These are phyloP conservation scores for Talaromyces sp. DNA, from an alignment of 2,329 filamentous ascomycete species.

Conservation along the genomic window DNA sequence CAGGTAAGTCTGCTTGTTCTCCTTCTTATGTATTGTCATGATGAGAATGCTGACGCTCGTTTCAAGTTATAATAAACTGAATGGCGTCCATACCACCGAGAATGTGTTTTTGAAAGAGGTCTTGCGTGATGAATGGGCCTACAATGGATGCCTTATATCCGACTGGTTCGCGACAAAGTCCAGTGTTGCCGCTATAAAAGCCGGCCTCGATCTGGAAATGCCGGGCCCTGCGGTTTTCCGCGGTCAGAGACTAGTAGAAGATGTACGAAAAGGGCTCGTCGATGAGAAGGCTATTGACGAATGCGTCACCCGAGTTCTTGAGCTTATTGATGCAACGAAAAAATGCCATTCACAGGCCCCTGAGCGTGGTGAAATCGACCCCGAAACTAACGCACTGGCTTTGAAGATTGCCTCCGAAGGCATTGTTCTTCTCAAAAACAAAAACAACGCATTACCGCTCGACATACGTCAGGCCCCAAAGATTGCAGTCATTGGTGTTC, in stretches of 20 bases:
- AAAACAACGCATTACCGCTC: not conserved
- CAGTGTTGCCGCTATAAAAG: slow-evolving; percentile 28
- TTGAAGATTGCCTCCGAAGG: slow-evolving; percentile 1
- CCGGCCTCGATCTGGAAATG: slow-evolving; percentile 38
- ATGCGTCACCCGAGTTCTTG: slow-evolving; percentile 1
- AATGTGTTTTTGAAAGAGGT: slow-evolving; percentile 28
- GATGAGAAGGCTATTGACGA: not conserved
- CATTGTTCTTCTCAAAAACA: slow-evolving; percentile 1
- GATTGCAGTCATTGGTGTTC: slow-evolving; percentile 2
- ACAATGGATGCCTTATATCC: slow-evolving; percentile 35
- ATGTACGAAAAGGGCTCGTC: slow-evolving; percentile 8
- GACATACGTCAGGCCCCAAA: slow-evolving; percentile 5
- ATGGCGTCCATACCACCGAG: slow-evolving; percentile 16
- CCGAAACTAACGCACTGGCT: not conserved
- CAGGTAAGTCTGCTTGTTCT: not conserved
- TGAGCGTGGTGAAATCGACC: not conserved
- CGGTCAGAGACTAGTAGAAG: slow-evolving; percentile 17
- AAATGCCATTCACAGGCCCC: not conserved
- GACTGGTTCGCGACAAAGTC: slow-evolving; percentile 33
- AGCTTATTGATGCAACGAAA: not conserved
- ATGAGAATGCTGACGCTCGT: not conserved
- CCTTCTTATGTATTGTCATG: not conserved
- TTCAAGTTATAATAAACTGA: slow-evolving; percentile 17
- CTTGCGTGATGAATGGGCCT: slow-evolving; percentile 43
- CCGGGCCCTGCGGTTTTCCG: slow-evolving; percentile 26